These are phyloP conservation scores for Leishmania amazonensis DNA, from an alignment of 208 protist genomes.

Conservation along the genomic window DNA sequence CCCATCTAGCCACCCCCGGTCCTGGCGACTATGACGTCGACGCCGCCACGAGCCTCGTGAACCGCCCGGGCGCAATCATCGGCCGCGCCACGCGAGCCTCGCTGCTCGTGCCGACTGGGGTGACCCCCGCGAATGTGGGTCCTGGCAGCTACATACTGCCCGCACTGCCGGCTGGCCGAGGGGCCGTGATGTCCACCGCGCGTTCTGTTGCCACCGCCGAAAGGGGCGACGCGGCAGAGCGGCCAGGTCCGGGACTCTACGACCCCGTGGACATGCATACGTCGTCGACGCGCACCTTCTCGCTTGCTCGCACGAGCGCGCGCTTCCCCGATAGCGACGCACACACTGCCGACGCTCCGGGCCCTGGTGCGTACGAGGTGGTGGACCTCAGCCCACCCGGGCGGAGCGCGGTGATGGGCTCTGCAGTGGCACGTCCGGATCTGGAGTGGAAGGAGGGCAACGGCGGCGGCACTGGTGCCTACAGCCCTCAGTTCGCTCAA, in stretches of 20 bases:
- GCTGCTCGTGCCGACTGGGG: slow-evolving; percentile 2
- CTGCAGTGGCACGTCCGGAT: slow-evolving; percentile 19
- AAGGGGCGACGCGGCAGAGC: slow-evolving; percentile 1
- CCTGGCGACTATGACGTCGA: slow-evolving; percentile 37
- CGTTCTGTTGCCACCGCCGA: not conserved
- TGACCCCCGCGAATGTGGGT: slow-evolving; percentile 16
- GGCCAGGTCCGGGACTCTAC: slow-evolving; percentile 61
- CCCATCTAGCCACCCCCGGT: slow-evolving; percentile 18
- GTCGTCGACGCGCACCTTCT: slow-evolving; percentile 10
- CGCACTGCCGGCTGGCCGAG: slow-evolving; percentile 23
- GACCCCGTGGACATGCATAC: slow-evolving; percentile 25
- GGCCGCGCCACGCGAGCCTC: slow-evolving; percentile 41
- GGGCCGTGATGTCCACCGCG: slow-evolving; percentile 14
- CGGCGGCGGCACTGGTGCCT: slow-evolving; percentile 7
- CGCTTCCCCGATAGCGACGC: slow-evolving; percentile 16
- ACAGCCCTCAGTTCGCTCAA: slow-evolving; percentile 32
- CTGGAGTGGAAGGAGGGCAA: not conserved
- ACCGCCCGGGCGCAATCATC: slow-evolving; percentile 40
- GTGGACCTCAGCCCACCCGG: slow-evolving; percentile 26
- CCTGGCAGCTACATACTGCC: slow-evolving; percentile 42
- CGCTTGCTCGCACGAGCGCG: slow-evolving; percentile 23
- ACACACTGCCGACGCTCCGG: slow-evolving; percentile 17
- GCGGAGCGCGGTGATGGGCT: slow-evolving; percentile 36
- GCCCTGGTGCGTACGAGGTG: slow-evolving; percentile 39
- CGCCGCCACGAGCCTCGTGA: slow-evolving; percentile 19